phyloP scores from a whole-genome alignment of 2,329 filamentous ascomycete genomes.

The Rutstroemia sp. region DNA sequence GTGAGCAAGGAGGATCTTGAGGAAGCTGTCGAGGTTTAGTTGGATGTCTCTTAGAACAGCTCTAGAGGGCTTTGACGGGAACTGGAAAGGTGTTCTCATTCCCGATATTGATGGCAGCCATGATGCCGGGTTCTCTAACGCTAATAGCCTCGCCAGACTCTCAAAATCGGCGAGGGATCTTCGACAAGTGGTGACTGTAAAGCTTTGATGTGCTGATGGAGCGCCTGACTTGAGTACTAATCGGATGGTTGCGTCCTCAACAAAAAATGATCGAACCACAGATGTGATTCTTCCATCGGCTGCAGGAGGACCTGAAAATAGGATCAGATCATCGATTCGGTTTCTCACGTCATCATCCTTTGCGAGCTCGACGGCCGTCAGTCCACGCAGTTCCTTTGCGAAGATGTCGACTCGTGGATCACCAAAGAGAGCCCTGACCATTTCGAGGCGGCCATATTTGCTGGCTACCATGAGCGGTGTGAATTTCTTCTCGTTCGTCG shows the following conservation, averaged over 20 bases:
- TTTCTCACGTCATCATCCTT: slow-evolving; percentile 98
- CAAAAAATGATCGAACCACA: slow-evolving; percentile 91
- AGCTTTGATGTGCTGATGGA: slow-evolving; percentile 71
- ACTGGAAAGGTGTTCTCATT: slow-evolving; percentile 81
- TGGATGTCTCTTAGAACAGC: slow-evolving; percentile 84
- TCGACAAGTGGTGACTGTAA: slow-evolving; percentile 90
- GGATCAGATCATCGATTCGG: slow-evolving; percentile 85
- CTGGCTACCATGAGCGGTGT: slow-evolving; percentile 96
- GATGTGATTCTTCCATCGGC: slow-evolving; percentile 79
- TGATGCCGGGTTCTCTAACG: slow-evolving; percentile 86
- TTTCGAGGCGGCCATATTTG: slow-evolving; percentile 93
- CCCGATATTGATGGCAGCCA: slow-evolving; percentile 80
- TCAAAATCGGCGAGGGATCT: slow-evolving; percentile 86
- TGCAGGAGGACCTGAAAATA: slow-evolving; percentile 68
- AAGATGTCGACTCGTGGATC: slow-evolving; percentile 82
- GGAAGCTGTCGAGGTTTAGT: slow-evolving; percentile 74
- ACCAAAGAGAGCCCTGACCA: slow-evolving; percentile 80
- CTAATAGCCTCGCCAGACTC: slow-evolving; percentile 74
- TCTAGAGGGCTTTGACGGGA: slow-evolving; percentile 85
- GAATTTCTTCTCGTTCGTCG: slow-evolving; percentile 88
- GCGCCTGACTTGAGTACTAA: slow-evolving; percentile 92
- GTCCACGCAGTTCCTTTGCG: slow-evolving; percentile 74
- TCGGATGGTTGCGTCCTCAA: slow-evolving; percentile 89
- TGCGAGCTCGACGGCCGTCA: slow-evolving; percentile 91
- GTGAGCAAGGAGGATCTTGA: slow-evolving; percentile 79